A percentile compares a stretch with the other conserved stretches of the same genome.
phyloP scores from a whole-genome alignment of 2,329 filamentous ascomycete genomes.

The Fusarium sp. region DNA sequence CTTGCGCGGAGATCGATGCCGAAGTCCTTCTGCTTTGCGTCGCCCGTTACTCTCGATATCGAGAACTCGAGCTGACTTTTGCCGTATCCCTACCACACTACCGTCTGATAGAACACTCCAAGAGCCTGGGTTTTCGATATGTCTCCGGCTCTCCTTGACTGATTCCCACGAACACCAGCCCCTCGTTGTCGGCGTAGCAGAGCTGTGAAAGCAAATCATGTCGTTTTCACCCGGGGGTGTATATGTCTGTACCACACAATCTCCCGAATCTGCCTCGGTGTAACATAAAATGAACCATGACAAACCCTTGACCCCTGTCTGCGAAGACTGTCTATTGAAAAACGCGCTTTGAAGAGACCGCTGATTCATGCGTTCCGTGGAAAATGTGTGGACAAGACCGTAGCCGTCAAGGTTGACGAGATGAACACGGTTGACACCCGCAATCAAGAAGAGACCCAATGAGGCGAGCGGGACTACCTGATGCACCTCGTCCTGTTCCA shows the following conservation, averaged over 20 bases:
- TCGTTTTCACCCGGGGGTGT: conserved; percentile 63
- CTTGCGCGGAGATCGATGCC: conserved; percentile 46
- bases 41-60: conserved; percentile 25
- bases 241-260: conserved; percentile 75
- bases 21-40: conserved; percentile 40
- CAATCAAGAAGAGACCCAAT: conserved; percentile 70
- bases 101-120: conserved; percentile 74
- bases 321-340: conserved; percentile 54
- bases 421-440: conserved; percentile 69
- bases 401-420: conserved; percentile 60
- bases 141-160: conserved; percentile 63
- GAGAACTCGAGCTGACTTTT: conserved; percentile 45
- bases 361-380: conserved; percentile 67
- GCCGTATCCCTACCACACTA: conserved; percentile 72
- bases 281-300: conserved; percentile 75
- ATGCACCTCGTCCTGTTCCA: conserved; percentile 60
- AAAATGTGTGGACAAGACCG: conserved; percentile 70
- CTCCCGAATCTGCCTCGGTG: conserved; percentile 66
- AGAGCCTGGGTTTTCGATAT: conserved; percentile 70
- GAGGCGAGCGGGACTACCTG: conserved; percentile 70
- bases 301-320: conserved; percentile 67
- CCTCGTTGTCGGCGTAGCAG: conserved; percentile 50
- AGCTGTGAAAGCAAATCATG: conserved; percentile 66
- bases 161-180: conserved; percentile 64
- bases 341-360: conserved; percentile 72